Evolutionary conservation across 176 grass and related monocot species (phyloP), one percentile per base, ranked within the genome.

Genomic region (Ananas comosus): DNA sequence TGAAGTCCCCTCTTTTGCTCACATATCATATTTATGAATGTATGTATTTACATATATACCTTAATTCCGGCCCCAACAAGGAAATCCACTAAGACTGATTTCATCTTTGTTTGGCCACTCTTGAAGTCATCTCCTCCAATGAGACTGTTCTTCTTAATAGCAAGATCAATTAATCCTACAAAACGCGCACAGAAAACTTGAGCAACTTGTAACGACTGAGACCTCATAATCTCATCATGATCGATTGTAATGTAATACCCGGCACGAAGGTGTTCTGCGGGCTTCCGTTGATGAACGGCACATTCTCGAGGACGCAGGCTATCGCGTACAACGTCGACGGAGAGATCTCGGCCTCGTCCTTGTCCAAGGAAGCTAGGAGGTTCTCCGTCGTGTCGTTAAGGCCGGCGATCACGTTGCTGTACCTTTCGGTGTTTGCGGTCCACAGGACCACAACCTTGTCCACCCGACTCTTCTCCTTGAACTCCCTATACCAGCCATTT

Each of bases 91-190:
- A 99, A 74, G 50, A 99, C 94, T 69, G 89, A 99, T 78, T 99
- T 99, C 68, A 99, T 99, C 70, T 99, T 99, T 50, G 94, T 99
- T 54, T 99, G 94, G 13, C 94, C 94, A 74, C 94, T 99, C 80
- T 99, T 99, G 80, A 99, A 99, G 74, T 99, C 94, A 67, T 99
- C 94, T 51, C 94, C 94, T 28, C 89, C 94, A 75, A 99, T 99
- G 53, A 99, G 69, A 59, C 81, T 80, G 63, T 93, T 99, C 47
- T 80, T 87, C 50, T 90, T 85, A 58, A 99, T 99, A 64, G 94
- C 89, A 69, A 99, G 80, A 64, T 99, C 94, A 64, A 99, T 99
- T 58, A 99, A 66, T 13, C 94, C 94, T 99, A 75, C 64, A 74
- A 33, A 65, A 29, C 11, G 13, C 6, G 1, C 33, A 65, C 51